These are phyloP conservation scores for Wickerhamiella siamensis DNA, from an alignment of 805 yeast species.

Conservation along the genomic window DNA sequence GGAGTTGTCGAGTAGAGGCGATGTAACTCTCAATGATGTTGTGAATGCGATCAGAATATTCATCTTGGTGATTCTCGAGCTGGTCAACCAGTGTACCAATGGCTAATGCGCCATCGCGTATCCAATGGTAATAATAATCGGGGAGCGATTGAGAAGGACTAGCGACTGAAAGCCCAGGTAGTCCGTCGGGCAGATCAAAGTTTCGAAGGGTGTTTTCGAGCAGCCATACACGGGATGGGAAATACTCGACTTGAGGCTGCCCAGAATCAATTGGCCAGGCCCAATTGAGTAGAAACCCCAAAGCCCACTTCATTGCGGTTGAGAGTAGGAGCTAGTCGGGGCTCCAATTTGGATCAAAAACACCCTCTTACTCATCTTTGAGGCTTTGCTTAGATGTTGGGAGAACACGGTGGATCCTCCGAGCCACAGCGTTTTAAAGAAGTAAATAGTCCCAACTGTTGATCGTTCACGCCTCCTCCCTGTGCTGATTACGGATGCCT, in stretches of 20 bases:
- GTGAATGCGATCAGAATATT: conserved; percentile 32
- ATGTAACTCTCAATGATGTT: conserved; percentile 45
- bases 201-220: conserved; percentile 4
- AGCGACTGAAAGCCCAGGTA: conserved; percentile 70
- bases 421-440: background rate
- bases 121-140: conserved; percentile 82
- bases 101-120: conserved; percentile 77
- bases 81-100: conserved; percentile 36
- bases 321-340: too few relatives aligned
- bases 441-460: background rate
- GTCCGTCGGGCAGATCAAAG: conserved; percentile 8
- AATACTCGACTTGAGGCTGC: too few relatives aligned
- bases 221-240: background rate
- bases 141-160: conserved; percentile 63
- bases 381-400: background rate
- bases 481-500: conserved; percentile 9
- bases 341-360: too few relatives aligned
- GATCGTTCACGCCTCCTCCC: background rate
- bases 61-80: conserved; percentile 5
- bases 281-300: background rate
- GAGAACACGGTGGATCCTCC: too few relatives aligned
- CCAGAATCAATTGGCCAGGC: background rate
- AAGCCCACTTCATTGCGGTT: background rate
- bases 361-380: background rate
- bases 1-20: conserved; percentile 42